Evolutionary conservation across 306 rosid genomes (phyloP), one percentile per base, ranked within the genome.

Genomic region (Hippophae rhamnoides): DNA sequence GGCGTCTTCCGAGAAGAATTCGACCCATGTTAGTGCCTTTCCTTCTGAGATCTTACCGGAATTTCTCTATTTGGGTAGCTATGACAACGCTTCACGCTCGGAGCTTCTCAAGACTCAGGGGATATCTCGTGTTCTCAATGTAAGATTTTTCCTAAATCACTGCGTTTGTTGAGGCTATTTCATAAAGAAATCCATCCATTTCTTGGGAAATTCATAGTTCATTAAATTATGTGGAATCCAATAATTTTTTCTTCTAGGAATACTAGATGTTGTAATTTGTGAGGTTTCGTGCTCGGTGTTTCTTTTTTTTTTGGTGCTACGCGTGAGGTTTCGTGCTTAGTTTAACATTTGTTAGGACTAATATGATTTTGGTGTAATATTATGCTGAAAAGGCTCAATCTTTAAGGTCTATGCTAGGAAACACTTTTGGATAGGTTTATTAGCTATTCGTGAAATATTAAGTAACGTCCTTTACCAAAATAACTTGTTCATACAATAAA

Each of bases 61-160:
- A 58, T 93, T 93, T 62, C 95, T 93, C 31, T 93, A 78, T 76
- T 66, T 93, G 59, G 99, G 99, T 10, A 88, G 99, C 76, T 93
- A 93, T 56, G 99, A 93, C 59, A 93, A 93, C 79, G 99, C 99
- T 2, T 88, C 99, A 3, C 90, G 99, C 43, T 86, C 99, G 0
- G 97, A 88, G 74, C 97, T 93, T 75, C 89, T 93, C 27, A 93
- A 88, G 83, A 86, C 95, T 72, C 99, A 84, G 71, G 97, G 99
- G 62, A 87, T 93, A 65, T 73, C 99, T 58, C 95, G 94, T 13
- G 84, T 93, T 58, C 96, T 93, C 59, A 93, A 93, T 57, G 99
- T 88, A 73, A 75, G 95, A 25, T 54, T 50, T 13, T 41, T 42
- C 52, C 38, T 1, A 27, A 14, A 27, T 5, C 7, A 9, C 13